Evolutionary conservation across 306 rosid species (phyloP), one percentile per base, ranked within the genome.

Genomic region (Citrullus mucosospermus): DNA sequence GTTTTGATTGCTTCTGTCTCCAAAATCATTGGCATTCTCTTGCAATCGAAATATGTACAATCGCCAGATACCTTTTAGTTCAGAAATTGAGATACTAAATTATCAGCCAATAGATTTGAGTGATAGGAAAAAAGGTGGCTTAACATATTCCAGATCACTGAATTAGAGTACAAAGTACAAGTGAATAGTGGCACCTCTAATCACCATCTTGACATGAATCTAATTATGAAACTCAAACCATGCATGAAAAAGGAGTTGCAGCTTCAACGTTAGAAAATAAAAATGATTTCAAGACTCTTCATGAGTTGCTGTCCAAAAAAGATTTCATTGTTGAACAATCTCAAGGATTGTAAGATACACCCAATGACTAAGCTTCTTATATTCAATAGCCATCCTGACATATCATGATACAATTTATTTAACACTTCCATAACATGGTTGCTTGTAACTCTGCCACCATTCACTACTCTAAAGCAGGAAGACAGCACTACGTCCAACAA

Each of bases 1-100:
- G 84, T 91, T 38, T 83, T 78, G 46, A 90, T 81, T 46, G 56
- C 71, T 79, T 90, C 90, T 50, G 84, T 84, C 89, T 89, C 88
- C 86, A 92, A 83, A 85, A 87, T 84, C 83, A 68, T 56, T n/a
- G 94, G 86, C 85, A 94, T 77, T 85, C 81, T 94, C 92, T 90
- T 88, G 94, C 98, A 94, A 84, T 94, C 97, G 88, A 94, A 94
- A 89, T 90, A 94, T 58, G 92, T 92, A 81, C 97, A 94, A 84
- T 94, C 98, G 61, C 98, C 98, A 16, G 98, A 87, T 17, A 94
- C 96, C 98, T 93, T 77, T 50, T 38, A 18, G 60, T 82, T 80
- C 43, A 34, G 80, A 81, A 82, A 78, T 46, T 67, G 69, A 80
- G 16, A 68, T 41, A 80, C 63, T 61, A 61, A 30, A 14, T 30